Percentiles rank a stretch among this genome's conserved stretches.
Evolutionary conservation across 768 basidiomycete species (phyloP).

Genomic region (Mycena floridula): DNA sequence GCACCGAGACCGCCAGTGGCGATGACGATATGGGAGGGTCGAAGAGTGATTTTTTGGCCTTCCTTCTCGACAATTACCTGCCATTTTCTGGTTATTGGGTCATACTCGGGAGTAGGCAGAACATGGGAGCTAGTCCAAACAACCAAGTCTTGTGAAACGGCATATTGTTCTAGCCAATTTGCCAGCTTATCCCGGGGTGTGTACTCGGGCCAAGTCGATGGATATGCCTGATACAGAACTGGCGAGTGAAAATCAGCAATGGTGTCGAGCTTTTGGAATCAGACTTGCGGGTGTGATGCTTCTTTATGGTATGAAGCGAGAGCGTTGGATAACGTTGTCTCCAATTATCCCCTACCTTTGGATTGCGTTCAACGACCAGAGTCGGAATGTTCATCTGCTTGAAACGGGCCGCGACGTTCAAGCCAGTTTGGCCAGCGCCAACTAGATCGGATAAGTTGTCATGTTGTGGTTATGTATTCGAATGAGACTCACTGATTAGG

Average conservation of each 20-base stretch:
- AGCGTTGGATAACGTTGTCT: slow-evolving; percentile 53
- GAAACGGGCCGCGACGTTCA: not conserved
- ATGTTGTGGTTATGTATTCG: not conserved
- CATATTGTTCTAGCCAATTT: slow-evolving; percentile 39
- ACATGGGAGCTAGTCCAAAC: slow-evolving; percentile 34
- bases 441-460: not conserved
- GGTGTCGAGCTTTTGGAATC: not conserved
- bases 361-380: slow-evolving; percentile 53
- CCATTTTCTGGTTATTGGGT: slow-evolving; percentile 25
- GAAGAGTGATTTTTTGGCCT: slow-evolving; percentile 21
- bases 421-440: slow-evolving; percentile 14
- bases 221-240: slow-evolving; percentile 35
- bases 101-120: slow-evolving; percentile 26
- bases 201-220: slow-evolving; percentile 33
- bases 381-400: slow-evolving; percentile 33
- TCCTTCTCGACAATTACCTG: slow-evolving; percentile 23
- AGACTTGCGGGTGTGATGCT: slow-evolving; percentile 4
- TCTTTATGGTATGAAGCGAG: slow-evolving; percentile 38
- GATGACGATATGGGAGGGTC: slow-evolving; percentile 32
- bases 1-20: slow-evolving; percentile 31
- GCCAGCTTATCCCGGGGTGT: slow-evolving; percentile 36
- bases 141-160: slow-evolving; percentile 30
- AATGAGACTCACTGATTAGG: slow-evolving; percentile 25
- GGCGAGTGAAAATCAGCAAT: not conserved
- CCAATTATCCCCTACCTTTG: slow-evolving; percentile 56